These are phyloP conservation scores for Pichia rugopelliculosa DNA, from an alignment of 805 yeast species.

Conservation along the genomic window DNA sequence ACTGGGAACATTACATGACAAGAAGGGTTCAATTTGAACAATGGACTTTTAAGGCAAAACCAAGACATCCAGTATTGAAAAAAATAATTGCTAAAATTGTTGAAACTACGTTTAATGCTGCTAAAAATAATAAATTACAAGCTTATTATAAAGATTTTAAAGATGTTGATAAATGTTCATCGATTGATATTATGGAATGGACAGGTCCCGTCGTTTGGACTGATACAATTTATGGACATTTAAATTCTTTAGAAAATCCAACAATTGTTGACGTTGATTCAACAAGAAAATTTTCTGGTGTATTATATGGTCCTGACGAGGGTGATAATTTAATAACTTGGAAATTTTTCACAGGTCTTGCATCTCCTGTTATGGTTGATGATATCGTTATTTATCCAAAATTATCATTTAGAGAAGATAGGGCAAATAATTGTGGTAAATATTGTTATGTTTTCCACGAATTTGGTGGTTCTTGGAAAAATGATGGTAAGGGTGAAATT, in stretches of 20 bases:
- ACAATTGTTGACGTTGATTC: slow-evolving; percentile 29
- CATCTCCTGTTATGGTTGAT: slow-evolving; percentile 29
- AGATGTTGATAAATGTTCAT: slow-evolving; percentile 30
- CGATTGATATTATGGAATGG: slow-evolving; percentile 57
- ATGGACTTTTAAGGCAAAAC: slow-evolving; percentile 53
- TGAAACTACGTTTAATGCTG: slow-evolving; percentile 39
- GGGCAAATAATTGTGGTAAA: slow-evolving; percentile 29
- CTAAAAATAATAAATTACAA: slow-evolving; percentile 27
- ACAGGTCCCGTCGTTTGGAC: slow-evolving; percentile 80
- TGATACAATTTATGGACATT: slow-evolving; percentile 59
- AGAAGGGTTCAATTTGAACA: slow-evolving; percentile 56
- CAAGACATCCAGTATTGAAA: slow-evolving; percentile 53
- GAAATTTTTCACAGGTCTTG: slow-evolving; percentile 29
- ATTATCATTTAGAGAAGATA: slow-evolving; percentile 29
- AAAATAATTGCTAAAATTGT: slow-evolving; percentile 47
- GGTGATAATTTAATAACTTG: slow-evolving; percentile 25
- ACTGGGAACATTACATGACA: slow-evolving; percentile 46
- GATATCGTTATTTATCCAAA: slow-evolving; percentile 30
- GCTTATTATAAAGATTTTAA: slow-evolving; percentile 32
- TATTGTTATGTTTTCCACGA: slow-evolving; percentile 29
- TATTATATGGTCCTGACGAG: slow-evolving; percentile 27
- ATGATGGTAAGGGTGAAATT: slow-evolving; percentile 30
- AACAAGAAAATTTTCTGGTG: slow-evolving; percentile 23
- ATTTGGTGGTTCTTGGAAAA: slow-evolving; percentile 33
- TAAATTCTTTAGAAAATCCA: slow-evolving; percentile 37